phyloP scores from a whole-genome alignment of 257 asterid genomes.

The Forsythia suspensa region DNA sequence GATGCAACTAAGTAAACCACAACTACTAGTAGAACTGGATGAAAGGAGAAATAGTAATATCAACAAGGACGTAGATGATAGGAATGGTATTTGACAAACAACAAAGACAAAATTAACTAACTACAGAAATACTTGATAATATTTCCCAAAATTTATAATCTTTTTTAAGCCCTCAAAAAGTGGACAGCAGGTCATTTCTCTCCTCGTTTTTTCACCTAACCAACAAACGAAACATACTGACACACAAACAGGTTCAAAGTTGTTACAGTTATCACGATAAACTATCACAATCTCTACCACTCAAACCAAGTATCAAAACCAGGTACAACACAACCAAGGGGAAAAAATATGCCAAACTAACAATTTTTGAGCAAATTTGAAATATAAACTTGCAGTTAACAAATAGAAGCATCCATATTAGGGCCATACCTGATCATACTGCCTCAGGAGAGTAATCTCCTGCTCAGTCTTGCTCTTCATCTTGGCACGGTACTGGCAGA shows the following conservation, averaged over 20 bases:
- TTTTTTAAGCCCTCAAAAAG: neutral
- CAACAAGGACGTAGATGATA: neutral
- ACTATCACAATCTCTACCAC: neutral
- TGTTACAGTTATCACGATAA: neutral
- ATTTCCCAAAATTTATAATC: neutral
- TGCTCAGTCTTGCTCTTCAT: constrained; percentile 90
- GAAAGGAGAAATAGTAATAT: neutral
- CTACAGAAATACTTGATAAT: neutral
- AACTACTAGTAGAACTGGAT: neutral
- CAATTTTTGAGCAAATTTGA: neutral
- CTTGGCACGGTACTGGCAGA: constrained; percentile 96
- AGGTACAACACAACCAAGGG: neutral
- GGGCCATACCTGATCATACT: constrained; percentile 63
- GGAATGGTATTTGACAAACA: neutral
- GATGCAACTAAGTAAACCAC: neutral
- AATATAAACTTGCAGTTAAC: neutral
- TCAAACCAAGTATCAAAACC: neutral
- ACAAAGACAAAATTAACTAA: neutral
- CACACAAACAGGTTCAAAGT: neutral
- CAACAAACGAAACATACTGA: neutral
- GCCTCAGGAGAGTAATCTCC: constrained; percentile 76
- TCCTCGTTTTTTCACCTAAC: neutral
- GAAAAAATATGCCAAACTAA: neutral
- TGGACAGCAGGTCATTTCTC: neutral
- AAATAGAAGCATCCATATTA: neutral